Conservation (phyloP, 2,329 filamentous ascomycete species). For the Metarhizium guizhouense region DNA sequence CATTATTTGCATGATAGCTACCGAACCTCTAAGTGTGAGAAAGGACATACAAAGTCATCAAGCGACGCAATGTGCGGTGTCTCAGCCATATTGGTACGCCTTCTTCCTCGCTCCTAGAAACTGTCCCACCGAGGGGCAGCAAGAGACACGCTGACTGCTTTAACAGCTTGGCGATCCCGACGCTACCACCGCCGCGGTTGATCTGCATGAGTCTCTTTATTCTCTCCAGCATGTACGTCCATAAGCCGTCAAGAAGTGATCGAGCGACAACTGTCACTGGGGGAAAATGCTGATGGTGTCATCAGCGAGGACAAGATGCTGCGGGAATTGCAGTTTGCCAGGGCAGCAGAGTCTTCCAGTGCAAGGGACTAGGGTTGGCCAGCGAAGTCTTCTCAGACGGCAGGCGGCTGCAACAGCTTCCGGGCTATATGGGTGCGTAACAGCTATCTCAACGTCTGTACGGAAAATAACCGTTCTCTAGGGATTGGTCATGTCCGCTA, state of each 20-base stretch:
- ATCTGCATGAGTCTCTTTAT: constrained; percentile 64
- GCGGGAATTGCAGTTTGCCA: constrained; percentile 71
- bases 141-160: not conserved
- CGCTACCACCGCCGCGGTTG: constrained; percentile 42
- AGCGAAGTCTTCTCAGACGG: constrained; percentile 68
- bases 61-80: constrained; percentile 6
- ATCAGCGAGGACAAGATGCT: constrained; percentile 63
- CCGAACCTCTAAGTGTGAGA: not conserved
- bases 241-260: constrained; percentile 10
- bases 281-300: constrained; percentile 26
- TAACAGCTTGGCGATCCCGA: constrained; percentile 23
- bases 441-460: not conserved
- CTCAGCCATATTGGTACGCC: constrained; percentile 5
- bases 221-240: constrained; percentile 47
- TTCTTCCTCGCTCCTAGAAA: not conserved
- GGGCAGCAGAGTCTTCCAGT: constrained; percentile 77
- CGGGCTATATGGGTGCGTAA: constrained; percentile 64
- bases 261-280: constrained; percentile 3
- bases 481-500: constrained; percentile 73
- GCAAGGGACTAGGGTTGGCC: constrained; percentile 53
- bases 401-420: constrained; percentile 45
- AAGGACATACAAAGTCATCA: not conserved
- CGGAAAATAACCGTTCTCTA: not conserved
- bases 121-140: not conserved
- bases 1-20: not conserved